Conservation (phyloP, 805 yeast genomes). For the Candida coquimbonensis region DNA sequence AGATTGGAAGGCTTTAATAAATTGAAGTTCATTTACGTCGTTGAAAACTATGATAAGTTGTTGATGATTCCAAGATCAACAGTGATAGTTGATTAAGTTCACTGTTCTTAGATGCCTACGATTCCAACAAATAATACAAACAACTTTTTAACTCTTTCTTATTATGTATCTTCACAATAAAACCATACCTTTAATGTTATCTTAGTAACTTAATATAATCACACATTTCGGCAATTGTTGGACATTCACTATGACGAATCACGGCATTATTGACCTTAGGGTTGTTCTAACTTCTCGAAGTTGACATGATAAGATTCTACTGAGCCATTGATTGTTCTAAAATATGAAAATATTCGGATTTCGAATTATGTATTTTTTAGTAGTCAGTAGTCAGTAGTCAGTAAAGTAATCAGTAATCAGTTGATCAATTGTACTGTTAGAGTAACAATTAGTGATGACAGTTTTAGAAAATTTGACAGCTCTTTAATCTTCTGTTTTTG, state of each 20-base stretch:
- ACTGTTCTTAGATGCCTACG: too few species aligned
- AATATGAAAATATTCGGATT: too few species aligned
- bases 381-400: too few species aligned
- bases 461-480: too few species aligned
- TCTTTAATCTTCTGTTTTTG: too few species aligned
- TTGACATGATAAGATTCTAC: conserved; percentile 41
- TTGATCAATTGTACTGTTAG: too few species aligned
- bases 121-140: too few species aligned
- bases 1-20: background rate
- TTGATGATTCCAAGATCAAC: background rate
- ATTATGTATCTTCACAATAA: conserved; percentile 24
- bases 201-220: conserved; percentile 91
- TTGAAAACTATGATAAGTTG: background rate
- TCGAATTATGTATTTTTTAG: too few species aligned
- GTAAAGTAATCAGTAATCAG: too few species aligned
- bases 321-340: too few species aligned
- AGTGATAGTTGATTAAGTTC: background rate
- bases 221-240: conserved; percentile 98
- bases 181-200: conserved; percentile 98
- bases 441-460: too few species aligned
- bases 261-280: conserved; percentile 92
- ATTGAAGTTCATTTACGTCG: background rate
- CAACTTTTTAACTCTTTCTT: too few species aligned
- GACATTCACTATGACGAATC: conserved; percentile 92
- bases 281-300: conserved; percentile 96